These are phyloP conservation scores for Stromatinia cepivora DNA, from an alignment of 2,329 filamentous ascomycete species.

Conservation along the genomic window DNA sequence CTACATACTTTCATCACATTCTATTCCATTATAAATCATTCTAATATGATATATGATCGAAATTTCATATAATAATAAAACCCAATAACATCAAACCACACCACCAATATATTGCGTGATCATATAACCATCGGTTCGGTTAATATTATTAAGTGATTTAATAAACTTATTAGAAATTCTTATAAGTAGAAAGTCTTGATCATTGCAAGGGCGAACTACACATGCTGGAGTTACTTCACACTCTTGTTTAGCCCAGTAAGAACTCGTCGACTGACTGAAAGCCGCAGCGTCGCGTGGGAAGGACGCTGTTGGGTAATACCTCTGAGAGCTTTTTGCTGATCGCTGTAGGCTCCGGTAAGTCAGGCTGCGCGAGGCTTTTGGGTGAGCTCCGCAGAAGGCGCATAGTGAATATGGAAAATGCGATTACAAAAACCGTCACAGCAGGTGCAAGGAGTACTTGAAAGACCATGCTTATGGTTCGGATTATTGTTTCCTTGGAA, in stretches of 20 bases:
- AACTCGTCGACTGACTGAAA: conserved; percentile 15
- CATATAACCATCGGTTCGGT: too few relatives aligned
- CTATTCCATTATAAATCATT: too few relatives aligned
- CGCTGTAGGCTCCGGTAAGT: conserved; percentile 10
- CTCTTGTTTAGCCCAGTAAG: conserved; percentile 26
- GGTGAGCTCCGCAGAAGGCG: neutral
- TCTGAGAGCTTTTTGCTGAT: neutral
- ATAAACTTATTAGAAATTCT: too few relatives aligned
- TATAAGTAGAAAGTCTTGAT: too few relatives aligned
- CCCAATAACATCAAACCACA: too few relatives aligned
- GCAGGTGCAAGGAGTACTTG: neutral
- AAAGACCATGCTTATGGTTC: neutral
- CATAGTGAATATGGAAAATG: too few relatives aligned
- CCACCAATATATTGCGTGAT: too few relatives aligned
- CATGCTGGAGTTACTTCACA: conserved; percentile 21
- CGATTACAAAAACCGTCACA: neutral
- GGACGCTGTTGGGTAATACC: neutral
- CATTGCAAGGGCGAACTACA: conserved; percentile 23
- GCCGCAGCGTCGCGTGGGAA: neutral
- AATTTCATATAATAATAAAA: too few relatives aligned
- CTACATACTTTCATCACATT: too few relatives aligned
- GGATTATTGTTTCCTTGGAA: neutral
- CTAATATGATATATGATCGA: too few relatives aligned
- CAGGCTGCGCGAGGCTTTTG: neutral
- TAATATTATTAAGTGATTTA: too few relatives aligned